Base-by-base conservation (phyloP, 2,329 filamentous ascomycete genomes). In the Xylariaceae sp. region DNA sequence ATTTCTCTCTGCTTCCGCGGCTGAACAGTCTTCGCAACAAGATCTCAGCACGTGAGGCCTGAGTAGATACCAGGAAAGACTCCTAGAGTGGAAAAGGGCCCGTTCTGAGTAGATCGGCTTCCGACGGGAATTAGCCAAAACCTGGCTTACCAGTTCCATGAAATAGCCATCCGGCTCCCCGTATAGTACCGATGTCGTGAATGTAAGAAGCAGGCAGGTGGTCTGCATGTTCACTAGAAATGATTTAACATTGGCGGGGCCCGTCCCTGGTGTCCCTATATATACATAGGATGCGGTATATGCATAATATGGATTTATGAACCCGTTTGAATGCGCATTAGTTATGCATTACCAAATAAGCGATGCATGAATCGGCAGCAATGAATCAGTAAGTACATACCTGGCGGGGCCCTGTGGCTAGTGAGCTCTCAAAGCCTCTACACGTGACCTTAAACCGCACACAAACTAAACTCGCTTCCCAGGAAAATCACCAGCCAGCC, bases 381-480 rank as follows among this genome's bases (percentile, higher is more conserved):
- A 37, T 37, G 35, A 7, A 37, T 6, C 12, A 9, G 8, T 37
- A 7, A 11, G 35, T 6, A 7, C 35, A 34, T 37, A 7, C 12
- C 3, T 37, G 8, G 12, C 6, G 8, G 6, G 35, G 12, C 12
- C 27, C 30, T 53, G 56, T 59, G 53, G 56, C 54, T 56, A 26
- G 37, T 32, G 32, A 7, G 7, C 1, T 19, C 9, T 29, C 42
- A 26, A 41, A 57, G 57, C 57, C 57, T 51, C 47, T 6, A 6
- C 54, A 59, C 57, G 57, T 56, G 54, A 56, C 45, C 51, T 35
- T 40, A 40, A 34, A 3, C 8, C 47, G 53, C 56, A 51, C 56
- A 58, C 55, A 57, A 57, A 54, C 51, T 53, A 57, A 57, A 54
- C 51, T 52, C 52, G 49, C 55, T 56, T 44, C 53, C 45, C 3